Conservation (phyloP, 2,329 filamentous ascomycete species). For the Colletotrichum sp. region DNA sequence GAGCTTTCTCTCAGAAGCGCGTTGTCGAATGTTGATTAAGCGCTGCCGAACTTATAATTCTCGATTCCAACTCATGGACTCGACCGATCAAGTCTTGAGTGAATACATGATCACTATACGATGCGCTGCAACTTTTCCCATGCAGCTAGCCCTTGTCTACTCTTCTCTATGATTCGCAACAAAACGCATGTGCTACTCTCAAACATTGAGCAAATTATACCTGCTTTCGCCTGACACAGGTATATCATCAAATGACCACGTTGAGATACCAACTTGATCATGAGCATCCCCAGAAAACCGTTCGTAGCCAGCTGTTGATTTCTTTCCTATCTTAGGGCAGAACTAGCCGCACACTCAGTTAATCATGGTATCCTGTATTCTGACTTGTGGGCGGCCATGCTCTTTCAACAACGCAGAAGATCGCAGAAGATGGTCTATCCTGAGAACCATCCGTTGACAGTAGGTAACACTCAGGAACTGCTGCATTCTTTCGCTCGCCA, state of each 20-base stretch:
- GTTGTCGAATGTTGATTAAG: background rate
- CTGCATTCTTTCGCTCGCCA: background rate
- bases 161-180: background rate
- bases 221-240: background rate
- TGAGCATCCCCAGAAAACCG: background rate
- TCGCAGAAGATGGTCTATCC: background rate
- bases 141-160: background rate
- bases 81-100: background rate
- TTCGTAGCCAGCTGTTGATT: rapidly evolving
- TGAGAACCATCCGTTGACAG: background rate
- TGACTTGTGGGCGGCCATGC: background rate
- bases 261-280: background rate
- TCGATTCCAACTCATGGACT: background rate
- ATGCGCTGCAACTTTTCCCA: background rate
- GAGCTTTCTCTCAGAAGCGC: background rate
- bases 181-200: background rate
- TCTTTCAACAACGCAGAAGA: background rate
- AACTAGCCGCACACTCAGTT: background rate
- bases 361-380: background rate
- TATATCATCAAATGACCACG: background rate
- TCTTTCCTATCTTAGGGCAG: background rate
- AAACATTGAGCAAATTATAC: background rate
- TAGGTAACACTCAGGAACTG: background rate
- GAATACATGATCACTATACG: background rate
- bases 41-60: background rate